Evolutionary conservation across 2,329 filamentous ascomycete genomes (phyloP), one percentile per base, ranked within the genome.

Genomic region (Remersonia thermophila): DNA sequence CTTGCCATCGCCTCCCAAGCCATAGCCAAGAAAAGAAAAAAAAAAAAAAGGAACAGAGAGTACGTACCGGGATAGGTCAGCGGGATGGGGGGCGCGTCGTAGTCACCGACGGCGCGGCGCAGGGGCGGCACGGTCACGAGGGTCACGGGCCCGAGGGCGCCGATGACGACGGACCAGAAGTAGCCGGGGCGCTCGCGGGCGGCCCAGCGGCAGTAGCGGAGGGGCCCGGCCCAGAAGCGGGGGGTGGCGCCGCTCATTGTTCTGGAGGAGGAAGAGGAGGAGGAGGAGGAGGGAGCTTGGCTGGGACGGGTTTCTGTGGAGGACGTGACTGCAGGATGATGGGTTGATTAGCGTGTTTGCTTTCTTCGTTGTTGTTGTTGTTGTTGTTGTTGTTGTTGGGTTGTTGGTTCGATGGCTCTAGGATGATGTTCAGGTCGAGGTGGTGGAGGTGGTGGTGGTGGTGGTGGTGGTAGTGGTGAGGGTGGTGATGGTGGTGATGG

Each of bases 31-130:
- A n/a, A n/a, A n/a, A n/a, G n/a, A n/a, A n/a, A n/a, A n/a, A n/a
- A n/a, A n/a, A n/a, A n/a, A n/a, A n/a, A n/a, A n/a, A n/a, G n/a
- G n/a, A n/a, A n/a, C n/a, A n/a, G n/a, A n/a, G n/a, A n/a, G n/a
- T n/a, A n/a, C 84, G 58, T 73, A 96, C 89, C 74, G 42, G 91
- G 91, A 68, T 96, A 98, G 56, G 86, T 93, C 59, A 87, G 64
- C 23, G 91, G 91, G 46, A 96, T 77, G 39, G 68, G 73, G 45
- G 73, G 65, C 45, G 80, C 72, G 50, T 77, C 71, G 49, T 77
- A 63, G 56, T 94, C 85, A 50, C 87, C 87, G 39, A 93, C 60
- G 45, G 65, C 67, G 44, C 66, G 63, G 57, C 87, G 69, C 49
- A 93, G 66, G 32, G 84, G 81, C 30, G 87, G 86, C 1, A 84